Evolutionary conservation across 805 yeast genomes (phyloP), one percentile per base, ranked within the genome.

Genomic region (Candida wancherniae): DNA sequence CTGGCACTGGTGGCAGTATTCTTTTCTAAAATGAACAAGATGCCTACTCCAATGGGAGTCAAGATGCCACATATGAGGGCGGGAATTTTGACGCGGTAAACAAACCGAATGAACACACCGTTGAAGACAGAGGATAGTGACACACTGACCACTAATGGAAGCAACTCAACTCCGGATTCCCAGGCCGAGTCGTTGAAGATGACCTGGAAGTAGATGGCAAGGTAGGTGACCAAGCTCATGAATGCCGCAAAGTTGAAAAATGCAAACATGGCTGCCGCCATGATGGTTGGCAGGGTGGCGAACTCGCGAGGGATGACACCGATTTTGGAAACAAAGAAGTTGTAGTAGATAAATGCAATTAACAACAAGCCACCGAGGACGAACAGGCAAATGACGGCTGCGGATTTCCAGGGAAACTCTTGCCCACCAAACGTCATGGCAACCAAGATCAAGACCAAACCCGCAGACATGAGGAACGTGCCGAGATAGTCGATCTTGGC

Each of bases 341-440:
- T 69, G 57, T 66, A 70, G 19, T 58, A 33, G 13, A 50, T 40
- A 28, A 73, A 72, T 0, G 34, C 39, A 7, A 58, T 38, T 4
- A 63, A 22, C 2, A 66, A 34, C 2, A 63, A 10, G 1, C 67
- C 64, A 6, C 80, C 77, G 20, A 76, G 22, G 6, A 71, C 52
- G 30, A 77, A 64, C 31, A 69, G 68, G 8, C 54, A 42, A 5
- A 78, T 67, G 3, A 74, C 72, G 4, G 72, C 65, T n/a, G 73
- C 71, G 0, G 79, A 69, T 3, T 55, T 47, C 84, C 84, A 79
- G 1, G 72, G 53, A 43, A 53, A 66, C 19, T 66, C 58, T 20
- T 56, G 51, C 3, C 79, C 77, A 12, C 82, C 83, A 42, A 76
- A 69, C 0, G 79, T 67, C 21, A 77, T 48, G 0, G 68, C 83